These are phyloP conservation scores for Physaria fendleri DNA, from an alignment of 345 rosid genomes.

Conservation along the genomic window DNA sequence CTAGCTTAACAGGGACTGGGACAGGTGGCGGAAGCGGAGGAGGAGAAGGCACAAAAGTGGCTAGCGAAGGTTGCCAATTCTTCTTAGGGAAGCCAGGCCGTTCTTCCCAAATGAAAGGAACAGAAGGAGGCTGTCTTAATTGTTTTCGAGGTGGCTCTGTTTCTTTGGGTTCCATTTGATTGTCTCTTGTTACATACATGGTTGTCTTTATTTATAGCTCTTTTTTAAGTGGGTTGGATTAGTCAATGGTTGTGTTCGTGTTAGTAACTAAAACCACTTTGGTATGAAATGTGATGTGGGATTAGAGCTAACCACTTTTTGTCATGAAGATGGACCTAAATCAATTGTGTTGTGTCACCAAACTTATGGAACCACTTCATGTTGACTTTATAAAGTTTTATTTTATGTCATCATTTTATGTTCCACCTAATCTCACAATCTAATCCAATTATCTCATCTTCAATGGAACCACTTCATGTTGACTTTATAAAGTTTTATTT, in stretches of 20 bases:
- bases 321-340: constrained; percentile 24
- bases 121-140: constrained; percentile 56
- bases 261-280: constrained; percentile 18
- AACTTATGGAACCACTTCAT: constrained; percentile 9
- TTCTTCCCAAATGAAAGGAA: constrained; percentile 86
- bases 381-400: background rate
- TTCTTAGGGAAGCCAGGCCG: constrained; percentile 70
- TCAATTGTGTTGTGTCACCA: constrained; percentile 28
- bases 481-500: background rate
- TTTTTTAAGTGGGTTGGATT: background rate
- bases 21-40: constrained; percentile 28
- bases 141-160: constrained; percentile 32
- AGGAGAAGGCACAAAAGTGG: constrained; percentile 28
- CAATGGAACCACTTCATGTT: constrained; percentile 3
- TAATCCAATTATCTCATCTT: constrained; percentile 2
- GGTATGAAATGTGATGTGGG: background rate
- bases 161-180: constrained; percentile 30
- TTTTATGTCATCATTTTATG: constrained; percentile 2
- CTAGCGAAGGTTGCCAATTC: constrained; percentile 51
- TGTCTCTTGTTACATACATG: background rate
- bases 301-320: constrained; percentile 24
- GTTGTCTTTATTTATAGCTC: constrained; percentile 5
- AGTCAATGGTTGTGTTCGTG: constrained; percentile 12
- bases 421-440: constrained; percentile 14
- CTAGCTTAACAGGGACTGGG: constrained; percentile 47